phyloP scores from a whole-genome alignment of 305 asterid genomes.

The Solanum hybrid region DNA sequence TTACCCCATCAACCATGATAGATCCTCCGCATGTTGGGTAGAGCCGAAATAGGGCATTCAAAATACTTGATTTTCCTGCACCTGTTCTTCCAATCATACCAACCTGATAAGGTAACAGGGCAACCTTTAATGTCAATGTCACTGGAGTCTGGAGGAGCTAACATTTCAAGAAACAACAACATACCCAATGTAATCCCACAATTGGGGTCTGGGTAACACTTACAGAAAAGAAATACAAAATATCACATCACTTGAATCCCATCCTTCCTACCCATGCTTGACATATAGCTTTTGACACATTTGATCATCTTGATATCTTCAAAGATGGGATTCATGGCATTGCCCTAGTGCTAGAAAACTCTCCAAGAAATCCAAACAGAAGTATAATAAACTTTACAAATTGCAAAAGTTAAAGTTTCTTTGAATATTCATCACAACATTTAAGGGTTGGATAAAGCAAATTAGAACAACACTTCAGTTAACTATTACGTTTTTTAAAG shows the following conservation, averaged over 20 bases:
- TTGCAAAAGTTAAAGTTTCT: neutral
- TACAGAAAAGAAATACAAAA: neutral
- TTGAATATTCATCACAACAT: neutral
- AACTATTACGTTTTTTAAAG: neutral
- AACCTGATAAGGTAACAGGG: constrained; percentile 34
- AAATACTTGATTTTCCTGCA: constrained; percentile 92
- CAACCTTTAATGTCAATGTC: neutral
- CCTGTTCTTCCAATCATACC: constrained; percentile 97
- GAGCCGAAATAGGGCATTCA: constrained; percentile 78
- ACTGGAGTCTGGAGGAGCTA: neutral
- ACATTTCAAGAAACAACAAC: neutral
- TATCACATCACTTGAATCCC: neutral
- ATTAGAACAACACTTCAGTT: neutral
- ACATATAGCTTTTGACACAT: neutral
- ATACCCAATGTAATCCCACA: neutral
- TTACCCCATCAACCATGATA: constrained; percentile 57
- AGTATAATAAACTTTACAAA: neutral
- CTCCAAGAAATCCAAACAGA: neutral
- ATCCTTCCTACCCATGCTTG: neutral
- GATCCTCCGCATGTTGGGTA: constrained; percentile 56
- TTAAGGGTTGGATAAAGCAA: neutral
- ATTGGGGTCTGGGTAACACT: neutral
- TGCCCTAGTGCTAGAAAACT: neutral
- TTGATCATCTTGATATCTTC: neutral
- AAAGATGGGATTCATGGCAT: neutral